Evolutionary conservation across 441 rosid species (phyloP).

Genomic region (Macaranga tanarius): DNA sequence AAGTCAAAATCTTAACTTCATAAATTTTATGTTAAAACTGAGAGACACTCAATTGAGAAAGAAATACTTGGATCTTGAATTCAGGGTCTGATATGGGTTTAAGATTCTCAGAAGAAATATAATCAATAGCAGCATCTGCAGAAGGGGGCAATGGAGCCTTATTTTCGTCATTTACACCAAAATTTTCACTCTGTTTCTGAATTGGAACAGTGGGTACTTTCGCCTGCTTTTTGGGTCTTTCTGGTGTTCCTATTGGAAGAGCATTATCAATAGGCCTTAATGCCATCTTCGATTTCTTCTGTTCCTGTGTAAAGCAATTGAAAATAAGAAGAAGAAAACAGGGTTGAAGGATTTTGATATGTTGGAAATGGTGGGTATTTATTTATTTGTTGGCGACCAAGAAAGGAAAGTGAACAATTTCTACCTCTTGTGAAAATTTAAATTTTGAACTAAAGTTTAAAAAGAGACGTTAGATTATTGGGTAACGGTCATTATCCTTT

Average conservation of each 20-base stretch:
- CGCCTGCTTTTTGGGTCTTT: slow-evolving; percentile 64
- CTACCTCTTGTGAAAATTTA: slow-evolving; percentile 15
- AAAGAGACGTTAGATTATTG: slow-evolving; percentile 31
- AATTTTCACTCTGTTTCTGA: slow-evolving; percentile 38
- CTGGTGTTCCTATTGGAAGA: slow-evolving; percentile 54
- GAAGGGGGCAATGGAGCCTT: slow-evolving; percentile 42
- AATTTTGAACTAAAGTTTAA: slow-evolving; percentile 25
- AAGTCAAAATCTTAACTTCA: neutral
- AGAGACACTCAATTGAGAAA: slow-evolving; percentile 10
- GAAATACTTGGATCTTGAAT: slow-evolving; percentile 52
- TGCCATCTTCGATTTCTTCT: slow-evolving; percentile 47
- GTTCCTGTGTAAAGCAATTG: slow-evolving; percentile 16
- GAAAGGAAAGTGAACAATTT: neutral
- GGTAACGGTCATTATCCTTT: slow-evolving; percentile 36
- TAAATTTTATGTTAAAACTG: neutral
- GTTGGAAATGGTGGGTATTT: slow-evolving; percentile 2
- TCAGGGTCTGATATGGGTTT: slow-evolving; percentile 58
- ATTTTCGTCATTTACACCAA: slow-evolving; percentile 60
- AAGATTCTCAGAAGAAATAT: slow-evolving; percentile 65
- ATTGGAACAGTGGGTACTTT: slow-evolving; percentile 39
- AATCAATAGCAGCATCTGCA: slow-evolving; percentile 55
- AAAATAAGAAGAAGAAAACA: neutral
- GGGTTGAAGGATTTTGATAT: slow-evolving; percentile 16
- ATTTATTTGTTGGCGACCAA: neutral
- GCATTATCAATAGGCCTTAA: slow-evolving; percentile 81